A percentile compares a stretch with the other conserved stretches of the same genome.
These are phyloP conservation scores for Saposhnikovia divaricata DNA, from an alignment of 129 eudicot genomes.

Conservation along the genomic window DNA sequence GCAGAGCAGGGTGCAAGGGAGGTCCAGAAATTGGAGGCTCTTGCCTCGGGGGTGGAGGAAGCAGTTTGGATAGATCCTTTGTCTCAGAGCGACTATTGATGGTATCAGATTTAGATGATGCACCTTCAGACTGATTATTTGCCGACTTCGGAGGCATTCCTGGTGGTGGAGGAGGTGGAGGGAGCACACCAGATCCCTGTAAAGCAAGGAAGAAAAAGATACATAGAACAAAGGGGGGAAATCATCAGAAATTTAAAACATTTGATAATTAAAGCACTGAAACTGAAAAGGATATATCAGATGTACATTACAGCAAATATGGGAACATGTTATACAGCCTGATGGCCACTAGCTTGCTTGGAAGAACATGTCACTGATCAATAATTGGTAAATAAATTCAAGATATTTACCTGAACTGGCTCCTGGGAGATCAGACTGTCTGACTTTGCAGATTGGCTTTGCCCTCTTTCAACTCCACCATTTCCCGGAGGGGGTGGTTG, in stretches of 20 bases:
- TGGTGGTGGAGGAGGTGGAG: constrained; percentile 79
- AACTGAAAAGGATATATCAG: background rate
- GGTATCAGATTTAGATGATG: constrained; percentile 32
- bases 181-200: constrained; percentile 47
- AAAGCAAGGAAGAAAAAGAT: background rate
- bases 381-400: background rate
- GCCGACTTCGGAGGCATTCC: constrained; percentile 43
- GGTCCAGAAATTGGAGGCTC: constrained; percentile 49
- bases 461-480: constrained; percentile 6
- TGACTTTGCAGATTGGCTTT: constrained; percentile 29
- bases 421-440: constrained; percentile 37
- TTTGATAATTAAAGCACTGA: background rate
- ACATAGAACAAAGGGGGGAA: background rate
- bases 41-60: constrained; percentile 80
- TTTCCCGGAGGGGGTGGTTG: constrained; percentile 74
- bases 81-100: constrained; percentile 27
- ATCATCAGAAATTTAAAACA: background rate
- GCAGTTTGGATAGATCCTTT: constrained; percentile 47
- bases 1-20: constrained; percentile 43
- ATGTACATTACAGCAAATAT: background rate
- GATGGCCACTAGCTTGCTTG: background rate
- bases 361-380: background rate
- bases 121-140: constrained; percentile 36
- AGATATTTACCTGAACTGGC: constrained; percentile 29
- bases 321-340: background rate